Conservation (phyloP, 495 filamentous ascomycete genomes). For the Aspergillus wentii region DNA sequence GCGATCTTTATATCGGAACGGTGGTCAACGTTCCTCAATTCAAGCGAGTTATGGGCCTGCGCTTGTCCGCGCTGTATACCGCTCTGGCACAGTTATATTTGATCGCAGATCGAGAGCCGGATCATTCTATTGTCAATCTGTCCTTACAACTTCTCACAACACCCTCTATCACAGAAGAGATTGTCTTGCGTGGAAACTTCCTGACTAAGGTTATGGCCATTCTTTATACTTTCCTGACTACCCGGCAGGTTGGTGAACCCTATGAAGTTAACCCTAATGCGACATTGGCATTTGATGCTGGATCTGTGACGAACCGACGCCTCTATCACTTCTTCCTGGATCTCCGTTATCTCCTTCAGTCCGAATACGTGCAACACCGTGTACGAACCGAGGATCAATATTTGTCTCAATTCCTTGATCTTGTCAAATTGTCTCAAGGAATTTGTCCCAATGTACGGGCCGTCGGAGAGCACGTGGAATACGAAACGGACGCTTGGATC, state of each 20-base stretch:
- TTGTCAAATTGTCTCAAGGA: constrained; percentile 92
- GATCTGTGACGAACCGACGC: constrained; percentile 86
- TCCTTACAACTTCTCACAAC: constrained; percentile 95
- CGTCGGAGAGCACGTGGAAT: constrained; percentile 93
- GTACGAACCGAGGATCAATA: constrained; percentile 81
- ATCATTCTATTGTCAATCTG: constrained; percentile 97
- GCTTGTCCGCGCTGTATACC: constrained; percentile 91
- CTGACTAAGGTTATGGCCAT: constrained; percentile 92
- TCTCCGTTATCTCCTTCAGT: constrained; percentile 81
- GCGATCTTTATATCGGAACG: constrained; percentile 92
- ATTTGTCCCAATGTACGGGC: constrained; percentile 93
- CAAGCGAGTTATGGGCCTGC: constrained; percentile 90
- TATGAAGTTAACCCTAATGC: constrained; percentile 78
- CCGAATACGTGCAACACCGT: constrained; percentile 77
- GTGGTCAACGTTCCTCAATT: constrained; percentile 92
- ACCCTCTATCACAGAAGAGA: constrained; percentile 90
- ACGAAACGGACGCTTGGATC: constrained; percentile 97
- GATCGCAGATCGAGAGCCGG: constrained; percentile 92
- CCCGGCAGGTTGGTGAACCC: constrained; percentile 89
- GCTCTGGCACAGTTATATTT: constrained; percentile 90
- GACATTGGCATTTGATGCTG: constrained; percentile 85
- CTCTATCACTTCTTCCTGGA: constrained; percentile 98
- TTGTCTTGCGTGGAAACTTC: constrained; percentile 94
- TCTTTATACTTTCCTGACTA: constrained; percentile 94
- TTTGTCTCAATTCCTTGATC: constrained; percentile 86